These are phyloP conservation scores for Talaromyces liani DNA, from an alignment of 495 filamentous ascomycete genomes.

Conservation along the genomic window DNA sequence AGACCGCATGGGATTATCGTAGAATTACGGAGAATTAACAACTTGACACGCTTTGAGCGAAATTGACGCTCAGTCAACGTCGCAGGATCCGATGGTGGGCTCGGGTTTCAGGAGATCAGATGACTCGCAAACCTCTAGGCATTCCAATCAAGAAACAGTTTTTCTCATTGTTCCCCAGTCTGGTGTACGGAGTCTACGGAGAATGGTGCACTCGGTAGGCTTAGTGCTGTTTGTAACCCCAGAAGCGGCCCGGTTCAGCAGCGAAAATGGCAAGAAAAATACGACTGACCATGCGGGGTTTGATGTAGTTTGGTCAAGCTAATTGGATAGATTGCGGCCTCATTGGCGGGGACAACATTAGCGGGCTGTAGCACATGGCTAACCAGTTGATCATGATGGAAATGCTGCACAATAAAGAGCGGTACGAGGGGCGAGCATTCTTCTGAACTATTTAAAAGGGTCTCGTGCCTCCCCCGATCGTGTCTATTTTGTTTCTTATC, in stretches of 20 bases:
- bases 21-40: neutral
- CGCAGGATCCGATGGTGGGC: neutral
- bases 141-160: neutral
- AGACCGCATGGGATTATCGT: neutral
- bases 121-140: neutral
- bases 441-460: constrained; percentile 1
- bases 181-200: neutral
- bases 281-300: neutral
- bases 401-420: neutral
- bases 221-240: neutral
- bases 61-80: neutral
- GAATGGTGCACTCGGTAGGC: neutral
- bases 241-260: neutral
- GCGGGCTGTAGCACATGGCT: neutral
- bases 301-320: neutral
- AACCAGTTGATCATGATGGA: neutral
- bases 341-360: neutral
- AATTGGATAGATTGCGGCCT: neutral
- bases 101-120: neutral
- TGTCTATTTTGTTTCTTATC: neutral
- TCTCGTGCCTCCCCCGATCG: neutral
- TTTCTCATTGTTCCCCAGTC: neutral
- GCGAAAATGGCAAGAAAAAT: neutral
- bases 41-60: neutral
- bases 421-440: neutral